phyloP scores from a whole-genome alignment of 768 basidiomycete genomes.

The Auricularia cornea region DNA sequence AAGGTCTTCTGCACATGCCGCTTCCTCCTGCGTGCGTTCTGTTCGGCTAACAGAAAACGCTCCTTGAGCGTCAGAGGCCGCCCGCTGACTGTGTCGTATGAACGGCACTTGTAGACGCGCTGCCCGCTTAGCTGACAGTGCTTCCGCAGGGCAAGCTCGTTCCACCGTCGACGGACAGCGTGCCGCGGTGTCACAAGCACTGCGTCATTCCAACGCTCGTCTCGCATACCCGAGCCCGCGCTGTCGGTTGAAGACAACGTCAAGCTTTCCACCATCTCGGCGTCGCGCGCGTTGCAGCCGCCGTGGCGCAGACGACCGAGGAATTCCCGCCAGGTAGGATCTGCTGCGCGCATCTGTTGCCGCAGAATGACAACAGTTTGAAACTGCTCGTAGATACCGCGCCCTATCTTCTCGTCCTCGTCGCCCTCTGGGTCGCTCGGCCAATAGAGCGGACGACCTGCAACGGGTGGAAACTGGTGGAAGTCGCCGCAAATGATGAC shows the following conservation, averaged over 20 bases:
- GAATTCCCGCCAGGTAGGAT: conserved; percentile 24
- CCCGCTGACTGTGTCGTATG: conserved; percentile 21
- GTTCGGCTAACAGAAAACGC: neutral
- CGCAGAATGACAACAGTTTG: conserved; percentile 27
- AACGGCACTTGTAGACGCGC: conserved; percentile 19
- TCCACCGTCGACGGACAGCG: conserved; percentile 28
- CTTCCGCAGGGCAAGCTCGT: conserved; percentile 17
- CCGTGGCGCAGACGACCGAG: conserved; percentile 23
- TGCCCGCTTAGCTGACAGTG: conserved; percentile 18
- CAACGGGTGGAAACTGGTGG: conserved; percentile 40
- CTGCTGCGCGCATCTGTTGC: conserved; percentile 28
- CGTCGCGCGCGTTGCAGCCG: conserved; percentile 15
- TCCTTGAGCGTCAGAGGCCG: conserved; percentile 6
- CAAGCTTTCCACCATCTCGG: conserved; percentile 19
- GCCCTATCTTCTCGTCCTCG: conserved; percentile 13
- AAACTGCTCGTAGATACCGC: conserved; percentile 22
- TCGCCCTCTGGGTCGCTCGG: neutral
- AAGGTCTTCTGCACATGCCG: conserved; percentile 9
- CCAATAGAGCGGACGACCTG: conserved; percentile 15
- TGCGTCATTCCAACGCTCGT: conserved; percentile 25
- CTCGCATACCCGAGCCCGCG: conserved; percentile 14
- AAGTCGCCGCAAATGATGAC: conserved; percentile 35
- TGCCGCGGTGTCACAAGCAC: conserved; percentile 32
- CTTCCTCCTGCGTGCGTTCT: conserved; percentile 6
- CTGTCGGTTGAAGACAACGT: conserved; percentile 11